Base-by-base conservation (phyloP, 2,329 filamentous ascomycete species). In the Capronia coronata region DNA sequence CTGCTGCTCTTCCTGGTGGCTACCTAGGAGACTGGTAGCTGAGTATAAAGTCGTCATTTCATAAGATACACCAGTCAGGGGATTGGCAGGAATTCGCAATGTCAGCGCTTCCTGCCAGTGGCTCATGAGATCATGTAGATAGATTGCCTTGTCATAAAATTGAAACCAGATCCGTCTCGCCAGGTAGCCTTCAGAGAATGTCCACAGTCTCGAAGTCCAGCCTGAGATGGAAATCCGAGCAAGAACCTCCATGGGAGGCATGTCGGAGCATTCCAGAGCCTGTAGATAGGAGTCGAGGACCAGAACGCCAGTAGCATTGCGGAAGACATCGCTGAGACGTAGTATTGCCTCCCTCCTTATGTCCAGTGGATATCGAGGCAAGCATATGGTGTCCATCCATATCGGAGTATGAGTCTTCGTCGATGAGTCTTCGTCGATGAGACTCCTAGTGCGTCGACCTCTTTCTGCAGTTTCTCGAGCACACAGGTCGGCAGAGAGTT, bases 371-470 rank as follows among this genome's bases (percentile, higher is more conserved):
- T 18, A 13, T 1, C 43, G 48, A 2, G 58, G 58, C 18, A 61
- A 43, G 53, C 57, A 58, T 18, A 61, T 19, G 6, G 59, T 59
- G 30, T 61, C 59, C 42, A 61, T 55, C 57, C 59, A 61, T 41
- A 59, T 57, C 3, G 52, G 52, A 13, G 51, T 43, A 13, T 48
- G 14, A 21, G 1, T 48, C 41, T 39, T 49, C 35, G 3, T 47
- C 46, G 1, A 22, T n/a, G n/a, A n/a, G n/a, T n/a, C n/a, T n/a
- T n/a, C n/a, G n/a, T n/a, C 11, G 4, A 46, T 47, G 4, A 41
- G 46, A 13, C 50, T 18, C 21, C 55, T 51, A 27, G 23, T 3
- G 29, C 29, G 11, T 8, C 13, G 29, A 32, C 29, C 7, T 32
- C 7, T 7, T 32, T 51, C 13, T 30, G 49, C 8, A 59, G n/a